Conservation (phyloP, 164 flowering plant species). For the Hamamelis virginiana region DNA sequence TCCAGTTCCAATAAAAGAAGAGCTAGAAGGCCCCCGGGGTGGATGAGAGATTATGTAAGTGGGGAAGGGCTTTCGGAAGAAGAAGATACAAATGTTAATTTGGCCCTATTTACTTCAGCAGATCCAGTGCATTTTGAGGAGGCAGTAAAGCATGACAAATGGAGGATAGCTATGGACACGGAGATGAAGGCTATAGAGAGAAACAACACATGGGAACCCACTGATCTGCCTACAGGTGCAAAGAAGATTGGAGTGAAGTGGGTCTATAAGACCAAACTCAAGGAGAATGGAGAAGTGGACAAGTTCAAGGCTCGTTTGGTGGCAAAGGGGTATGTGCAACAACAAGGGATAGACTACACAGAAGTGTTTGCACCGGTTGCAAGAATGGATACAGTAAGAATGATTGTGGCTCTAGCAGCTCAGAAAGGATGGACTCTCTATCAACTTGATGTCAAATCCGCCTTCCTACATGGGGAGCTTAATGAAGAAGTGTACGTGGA, state of each 20-base stretch:
- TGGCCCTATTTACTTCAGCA: too few species aligned
- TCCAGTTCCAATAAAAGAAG: background rate
- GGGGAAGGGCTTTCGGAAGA: constrained; percentile 6
- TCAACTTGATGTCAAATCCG: too few species aligned
- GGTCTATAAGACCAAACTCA: background rate
- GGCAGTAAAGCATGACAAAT: constrained; percentile 2
- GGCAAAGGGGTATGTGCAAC: background rate
- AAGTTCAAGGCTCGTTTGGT: too few species aligned
- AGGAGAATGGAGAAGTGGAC: background rate
- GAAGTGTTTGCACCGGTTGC: background rate
- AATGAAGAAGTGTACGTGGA: background rate
- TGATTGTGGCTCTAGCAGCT: background rate
- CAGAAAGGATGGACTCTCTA: too few species aligned
- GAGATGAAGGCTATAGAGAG: constrained; percentile 4
- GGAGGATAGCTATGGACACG: constrained; percentile 7
- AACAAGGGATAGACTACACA: background rate
- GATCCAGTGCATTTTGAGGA: constrained; percentile 13
- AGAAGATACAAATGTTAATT: too few species aligned
- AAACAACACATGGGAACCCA: constrained; percentile 7
- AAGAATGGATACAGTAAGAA: background rate
- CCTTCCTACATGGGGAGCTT: background rate
- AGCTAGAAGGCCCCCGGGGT: background rate
- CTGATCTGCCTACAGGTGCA: background rate
- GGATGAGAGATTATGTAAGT: constrained; percentile 10
- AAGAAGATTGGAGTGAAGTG: background rate